Evolutionary conservation across 306 rosid species (phyloP).

Genomic region (Arachis hypogaea): DNA sequence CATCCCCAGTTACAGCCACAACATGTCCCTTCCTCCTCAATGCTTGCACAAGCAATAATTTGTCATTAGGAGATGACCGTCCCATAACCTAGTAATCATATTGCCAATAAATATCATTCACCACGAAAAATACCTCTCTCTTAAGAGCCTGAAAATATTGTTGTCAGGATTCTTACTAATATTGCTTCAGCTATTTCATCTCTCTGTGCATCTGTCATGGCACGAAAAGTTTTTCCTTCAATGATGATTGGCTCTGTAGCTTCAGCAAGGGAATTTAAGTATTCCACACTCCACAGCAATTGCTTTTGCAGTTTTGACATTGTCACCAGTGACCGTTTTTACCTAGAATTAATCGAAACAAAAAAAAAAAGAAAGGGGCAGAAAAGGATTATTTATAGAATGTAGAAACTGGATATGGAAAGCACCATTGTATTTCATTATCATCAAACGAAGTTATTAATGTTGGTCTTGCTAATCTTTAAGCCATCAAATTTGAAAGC

Average conservation of each 20-base stretch:
- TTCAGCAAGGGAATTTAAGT: constrained; percentile 57
- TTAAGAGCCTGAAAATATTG: constrained; percentile 55
- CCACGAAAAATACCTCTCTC: neutral
- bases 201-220: constrained; percentile 58
- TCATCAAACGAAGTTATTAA: constrained; percentile 3
- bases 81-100: constrained; percentile 80
- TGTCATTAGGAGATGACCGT: constrained; percentile 90
- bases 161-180: constrained; percentile 66
- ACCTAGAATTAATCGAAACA: constrained; percentile 56
- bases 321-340: constrained; percentile 97
- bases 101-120: constrained; percentile 19
- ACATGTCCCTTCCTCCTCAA: constrained; percentile 76
- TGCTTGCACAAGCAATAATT: constrained; percentile 91
- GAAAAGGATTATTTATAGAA: neutral
- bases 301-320: constrained; percentile 90
- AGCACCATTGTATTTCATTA: neutral
- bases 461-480: constrained; percentile 1
- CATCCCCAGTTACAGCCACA: constrained; percentile 98
- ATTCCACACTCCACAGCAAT: constrained; percentile 96
- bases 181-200: constrained; percentile 65
- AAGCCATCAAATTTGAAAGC: constrained; percentile 15
- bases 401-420: constrained; percentile 1
- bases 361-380: neutral
- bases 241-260: constrained; percentile 76
- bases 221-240: constrained; percentile 87